Percentiles rank a stretch among this genome's conserved stretches.
phyloP scores from a whole-genome alignment of 1,284 basidiomycete genomes.

The Malassezia restricta region DNA sequence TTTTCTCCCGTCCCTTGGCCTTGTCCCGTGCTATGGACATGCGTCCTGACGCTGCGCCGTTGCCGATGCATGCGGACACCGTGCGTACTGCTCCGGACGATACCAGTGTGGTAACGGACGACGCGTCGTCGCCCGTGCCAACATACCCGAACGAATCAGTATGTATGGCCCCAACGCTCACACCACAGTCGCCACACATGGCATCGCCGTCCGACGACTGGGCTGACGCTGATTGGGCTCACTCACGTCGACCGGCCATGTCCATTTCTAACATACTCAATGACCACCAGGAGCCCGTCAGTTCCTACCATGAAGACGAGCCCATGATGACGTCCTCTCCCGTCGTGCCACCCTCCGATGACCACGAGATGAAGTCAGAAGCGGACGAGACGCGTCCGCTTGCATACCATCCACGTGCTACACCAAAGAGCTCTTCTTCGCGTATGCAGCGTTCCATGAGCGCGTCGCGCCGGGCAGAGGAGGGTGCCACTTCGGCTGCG shows the following conservation, averaged over 20 bases:
- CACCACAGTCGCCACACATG: not conserved
- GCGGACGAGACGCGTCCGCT: not conserved
- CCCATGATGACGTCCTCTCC: not conserved
- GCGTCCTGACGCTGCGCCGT: too few relatives aligned
- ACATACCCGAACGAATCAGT: not conserved
- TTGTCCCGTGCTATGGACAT: too few relatives aligned
- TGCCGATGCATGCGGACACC: too few relatives aligned
- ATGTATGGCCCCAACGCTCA: not conserved
- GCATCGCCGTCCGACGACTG: slow-evolving; percentile 1
- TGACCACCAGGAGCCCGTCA: not conserved
- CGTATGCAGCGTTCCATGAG: slow-evolving; percentile 1
- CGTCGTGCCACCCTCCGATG: not conserved
- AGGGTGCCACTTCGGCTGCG: not conserved
- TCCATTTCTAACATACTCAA: slow-evolving; percentile 14
- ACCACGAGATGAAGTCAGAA: not conserved
- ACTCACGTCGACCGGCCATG: slow-evolving; percentile 13
- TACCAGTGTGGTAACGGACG: not conserved
- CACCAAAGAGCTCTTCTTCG: not conserved
- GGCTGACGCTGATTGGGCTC: slow-evolving; percentile 4
- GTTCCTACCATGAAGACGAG: not conserved
- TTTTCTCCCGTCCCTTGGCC: too few relatives aligned
- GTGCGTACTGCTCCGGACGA: too few relatives aligned
- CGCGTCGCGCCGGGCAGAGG: not conserved
- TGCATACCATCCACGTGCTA: not conserved
- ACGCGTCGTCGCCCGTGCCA: not conserved